Evolutionary conservation across 2,329 filamentous ascomycete species (phyloP).

Genomic region (Huntiella omanensis): DNA sequence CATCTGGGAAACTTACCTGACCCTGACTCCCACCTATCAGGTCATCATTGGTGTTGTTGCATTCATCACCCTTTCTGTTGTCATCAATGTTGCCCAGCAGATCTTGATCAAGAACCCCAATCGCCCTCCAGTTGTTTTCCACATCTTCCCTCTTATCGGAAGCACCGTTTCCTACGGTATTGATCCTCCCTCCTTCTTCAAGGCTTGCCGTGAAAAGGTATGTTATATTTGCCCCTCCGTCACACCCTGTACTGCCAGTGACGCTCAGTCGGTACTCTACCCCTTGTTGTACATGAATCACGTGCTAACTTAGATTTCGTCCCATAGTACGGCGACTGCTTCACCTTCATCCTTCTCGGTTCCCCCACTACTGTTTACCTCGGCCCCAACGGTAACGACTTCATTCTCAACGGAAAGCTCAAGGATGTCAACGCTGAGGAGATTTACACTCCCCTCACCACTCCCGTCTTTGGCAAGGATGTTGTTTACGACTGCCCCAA

Average conservation of each 20-base stretch:
- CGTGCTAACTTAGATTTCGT: slow-evolving; percentile 1
- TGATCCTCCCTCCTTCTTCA: slow-evolving; percentile 79
- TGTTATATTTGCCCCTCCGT: slow-evolving; percentile 12
- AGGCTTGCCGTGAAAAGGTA: slow-evolving; percentile 56
- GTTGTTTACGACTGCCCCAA: slow-evolving; percentile 87
- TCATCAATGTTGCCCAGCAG: slow-evolving; percentile 66
- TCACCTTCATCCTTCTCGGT: slow-evolving; percentile 74
- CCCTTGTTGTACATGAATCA: neutral
- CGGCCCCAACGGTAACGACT: slow-evolving; percentile 69
- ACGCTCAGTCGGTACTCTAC: too few species aligned
- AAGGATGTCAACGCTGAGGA: slow-evolving; percentile 83
- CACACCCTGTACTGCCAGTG: neutral
- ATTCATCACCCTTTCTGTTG: slow-evolving; percentile 36
- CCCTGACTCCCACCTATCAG: slow-evolving; percentile 29
- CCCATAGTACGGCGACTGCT: slow-evolving; percentile 63
- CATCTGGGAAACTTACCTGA: slow-evolving; percentile 29
- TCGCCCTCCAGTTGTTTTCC: slow-evolving; percentile 64
- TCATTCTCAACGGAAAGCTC: slow-evolving; percentile 78
- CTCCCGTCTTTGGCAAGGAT: slow-evolving; percentile 59
- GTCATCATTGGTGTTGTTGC: slow-evolving; percentile 24
- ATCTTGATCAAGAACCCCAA: slow-evolving; percentile 65
- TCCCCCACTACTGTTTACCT: slow-evolving; percentile 78
- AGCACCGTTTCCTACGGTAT: slow-evolving; percentile 91
- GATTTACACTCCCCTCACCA: slow-evolving; percentile 62
- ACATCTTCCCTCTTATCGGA: slow-evolving; percentile 67